phyloP scores from a whole-genome alignment of 495 filamentous ascomycete species.

The Xylaria intraflava region DNA sequence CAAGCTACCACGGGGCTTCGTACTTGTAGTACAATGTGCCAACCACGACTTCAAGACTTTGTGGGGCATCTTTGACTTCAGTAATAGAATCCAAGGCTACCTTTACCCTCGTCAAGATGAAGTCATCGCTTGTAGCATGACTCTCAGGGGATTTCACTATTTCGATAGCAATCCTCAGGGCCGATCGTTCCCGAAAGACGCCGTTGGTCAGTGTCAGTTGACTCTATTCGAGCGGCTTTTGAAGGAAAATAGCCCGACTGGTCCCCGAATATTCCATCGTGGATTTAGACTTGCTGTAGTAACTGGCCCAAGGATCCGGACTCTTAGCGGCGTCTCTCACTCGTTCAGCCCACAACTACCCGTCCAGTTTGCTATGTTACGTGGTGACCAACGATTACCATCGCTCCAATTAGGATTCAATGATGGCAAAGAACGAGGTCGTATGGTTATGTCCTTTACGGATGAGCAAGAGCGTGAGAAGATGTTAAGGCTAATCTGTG shows the following conservation, averaged over 20 bases:
- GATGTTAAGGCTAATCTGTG: conserved; percentile 62
- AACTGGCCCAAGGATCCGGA: conserved; percentile 68
- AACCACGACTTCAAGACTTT: conserved; percentile 68
- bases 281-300: conserved; percentile 70
- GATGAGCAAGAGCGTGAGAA: conserved; percentile 57
- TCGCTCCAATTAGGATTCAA: conserved; percentile 64
- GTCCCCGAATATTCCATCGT: conserved; percentile 59
- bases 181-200: conserved; percentile 64
- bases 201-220: conserved; percentile 60
- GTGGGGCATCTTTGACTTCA: conserved; percentile 77
- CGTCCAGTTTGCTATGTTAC: conserved; percentile 64
- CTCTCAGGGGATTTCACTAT: conserved; percentile 64
- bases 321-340: conserved; percentile 65
- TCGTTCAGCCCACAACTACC: conserved; percentile 52
- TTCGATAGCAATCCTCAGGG: conserved; percentile 60
- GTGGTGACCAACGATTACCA: conserved; percentile 59
- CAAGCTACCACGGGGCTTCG: conserved; percentile 60
- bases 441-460: conserved; percentile 67
- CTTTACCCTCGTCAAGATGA: conserved; percentile 62
- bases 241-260: conserved; percentile 58
- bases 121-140: conserved; percentile 54
- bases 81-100: conserved; percentile 60
- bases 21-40: conserved; percentile 58
- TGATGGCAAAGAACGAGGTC: conserved; percentile 55
- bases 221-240: conserved; percentile 63